Evolutionary conservation across 306 rosid genomes (phyloP).

Genomic region (Pyrus betulifolia): DNA sequence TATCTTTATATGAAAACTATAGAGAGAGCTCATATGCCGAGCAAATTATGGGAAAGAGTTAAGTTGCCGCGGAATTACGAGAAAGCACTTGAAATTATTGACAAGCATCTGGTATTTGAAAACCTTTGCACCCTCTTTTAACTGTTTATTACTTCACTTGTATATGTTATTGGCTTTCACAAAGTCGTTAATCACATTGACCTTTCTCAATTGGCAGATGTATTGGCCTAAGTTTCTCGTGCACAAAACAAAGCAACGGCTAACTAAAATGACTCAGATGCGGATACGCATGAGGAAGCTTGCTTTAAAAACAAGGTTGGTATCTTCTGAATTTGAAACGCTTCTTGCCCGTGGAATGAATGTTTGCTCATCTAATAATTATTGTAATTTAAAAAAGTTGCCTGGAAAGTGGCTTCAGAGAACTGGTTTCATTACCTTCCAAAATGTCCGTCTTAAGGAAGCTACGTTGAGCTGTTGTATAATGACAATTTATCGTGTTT

Average conservation of each 20-base stretch:
- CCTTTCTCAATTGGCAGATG: slow-evolving; percentile 42
- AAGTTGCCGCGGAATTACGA: slow-evolving; percentile 88
- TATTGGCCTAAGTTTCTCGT: slow-evolving; percentile 91
- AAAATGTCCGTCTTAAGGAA: background rate
- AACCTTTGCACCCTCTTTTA: background rate
- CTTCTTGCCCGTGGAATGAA: background rate
- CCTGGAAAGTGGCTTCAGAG: background rate
- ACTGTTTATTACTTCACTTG: background rate
- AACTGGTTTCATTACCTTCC: background rate
- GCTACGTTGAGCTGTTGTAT: background rate
- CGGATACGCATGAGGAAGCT: slow-evolving; percentile 92
- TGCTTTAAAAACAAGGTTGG: slow-evolving; percentile 78
- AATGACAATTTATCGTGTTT: background rate
- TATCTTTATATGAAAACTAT: slow-evolving; percentile 93
- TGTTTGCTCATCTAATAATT: background rate
- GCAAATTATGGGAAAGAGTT: slow-evolving; percentile 87
- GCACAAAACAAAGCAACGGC: slow-evolving; percentile 88
- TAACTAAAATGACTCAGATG: slow-evolving; percentile 95
- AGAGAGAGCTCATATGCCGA: slow-evolving; percentile 95
- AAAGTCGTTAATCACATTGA: background rate
- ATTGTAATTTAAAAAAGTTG: background rate
- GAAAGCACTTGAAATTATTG: slow-evolving; percentile 77
- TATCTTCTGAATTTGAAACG: background rate
- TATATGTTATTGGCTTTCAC: background rate
- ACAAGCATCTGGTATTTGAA: slow-evolving; percentile 68